Conservation (phyloP, 345 rosid genomes). For the Luvunga scandens region DNA sequence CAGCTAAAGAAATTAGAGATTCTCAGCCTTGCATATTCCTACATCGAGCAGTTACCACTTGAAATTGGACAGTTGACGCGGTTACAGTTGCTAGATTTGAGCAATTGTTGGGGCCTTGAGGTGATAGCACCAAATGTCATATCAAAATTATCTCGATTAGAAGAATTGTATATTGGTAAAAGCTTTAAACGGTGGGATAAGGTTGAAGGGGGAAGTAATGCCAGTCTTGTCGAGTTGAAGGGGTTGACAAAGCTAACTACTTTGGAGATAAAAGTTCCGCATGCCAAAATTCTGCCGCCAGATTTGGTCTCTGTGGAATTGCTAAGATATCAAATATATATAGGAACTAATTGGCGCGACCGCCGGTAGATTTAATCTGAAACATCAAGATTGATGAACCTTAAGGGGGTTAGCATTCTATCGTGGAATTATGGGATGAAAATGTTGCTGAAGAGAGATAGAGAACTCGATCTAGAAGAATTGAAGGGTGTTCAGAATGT, state of each 20-base stretch:
- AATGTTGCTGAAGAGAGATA: constrained; percentile 12
- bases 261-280: too few relatives aligned
- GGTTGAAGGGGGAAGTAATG: too few relatives aligned
- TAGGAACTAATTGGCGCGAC: not conserved
- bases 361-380: not conserved
- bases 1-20: not conserved
- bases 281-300: too few relatives aligned
- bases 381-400: not conserved
- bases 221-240: too few relatives aligned
- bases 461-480: constrained; percentile 5
- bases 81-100: too few relatives aligned
- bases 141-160: too few relatives aligned
- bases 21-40: not conserved
- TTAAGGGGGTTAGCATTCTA: not conserved
- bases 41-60: too few relatives aligned
- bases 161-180: too few relatives aligned
- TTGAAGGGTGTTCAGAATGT: not conserved
- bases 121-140: not conserved
- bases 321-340: not conserved
- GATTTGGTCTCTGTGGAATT: not conserved
- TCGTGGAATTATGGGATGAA: not conserved
- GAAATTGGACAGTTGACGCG: too few relatives aligned
- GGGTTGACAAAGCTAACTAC: too few relatives aligned
- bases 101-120: not conserved
- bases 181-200: too few relatives aligned